Base-by-base conservation (phyloP, 495 filamentous ascomycete genomes). In the Physcia stellaris region DNA sequence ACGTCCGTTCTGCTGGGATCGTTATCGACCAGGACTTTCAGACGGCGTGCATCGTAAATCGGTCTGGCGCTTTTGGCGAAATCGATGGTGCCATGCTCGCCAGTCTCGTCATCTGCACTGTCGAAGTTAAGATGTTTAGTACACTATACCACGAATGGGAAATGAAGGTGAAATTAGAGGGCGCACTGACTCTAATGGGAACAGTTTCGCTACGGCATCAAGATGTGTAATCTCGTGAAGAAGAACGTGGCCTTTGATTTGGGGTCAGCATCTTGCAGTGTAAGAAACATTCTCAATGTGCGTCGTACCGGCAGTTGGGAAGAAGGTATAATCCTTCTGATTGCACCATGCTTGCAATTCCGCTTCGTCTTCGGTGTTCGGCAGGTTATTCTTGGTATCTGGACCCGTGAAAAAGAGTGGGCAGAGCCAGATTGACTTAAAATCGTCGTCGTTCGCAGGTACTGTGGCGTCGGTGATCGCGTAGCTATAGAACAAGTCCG, bases 21-120 rank as follows among this genome's bases (percentile, higher is more conserved):
- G 29, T 38, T 38, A 38, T 38, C 35, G 35, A 38, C 35, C 12
- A 10, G 12, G 29, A 29, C 17, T 17, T 38, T 38, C 35, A 38
- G 29, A 30, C 35, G 12, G 10, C 35, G 35, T 27, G 35, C 35
- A 28, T 38, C 35, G 35, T 30, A 9, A 17, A 38, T 38, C 6
- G 35, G 35, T 17, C 29, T 38, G 11, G 23, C 27, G 35, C 35
- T 17, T 38, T 30, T 24, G 17, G 35, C 35, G 17, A 38, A 38
- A 17, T 38, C 35, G 10, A 6, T 17, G 20, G 21, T 27, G 20
- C 35, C 35, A 17, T 38, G 35, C 9, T 27, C 20, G 35, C 35
- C 35, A 11, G 7, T 16, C 9, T 10, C 32, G 32, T 34, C 32
- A 34, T 16, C 17, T 9, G 16, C 10, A 11, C 17, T 9, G 32